Base-by-base conservation (phyloP, 2,329 filamentous ascomycete species). In the Huntiella bhutanensis region DNA sequence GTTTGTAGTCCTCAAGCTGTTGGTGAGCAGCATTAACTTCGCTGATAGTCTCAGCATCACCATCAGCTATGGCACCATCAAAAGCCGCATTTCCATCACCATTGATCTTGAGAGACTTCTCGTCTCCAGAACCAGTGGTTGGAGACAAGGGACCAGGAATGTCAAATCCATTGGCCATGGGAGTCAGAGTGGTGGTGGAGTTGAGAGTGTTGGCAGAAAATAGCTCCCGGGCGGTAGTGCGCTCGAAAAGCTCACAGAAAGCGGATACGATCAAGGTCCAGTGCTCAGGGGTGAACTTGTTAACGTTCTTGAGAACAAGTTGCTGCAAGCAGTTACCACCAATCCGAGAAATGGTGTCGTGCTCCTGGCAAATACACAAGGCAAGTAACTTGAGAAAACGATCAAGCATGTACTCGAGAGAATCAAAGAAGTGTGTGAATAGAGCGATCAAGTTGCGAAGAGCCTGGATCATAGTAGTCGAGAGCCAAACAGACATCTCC, bases 401-500 rank as follows among this genome's bases (percentile, higher is more conserved):
- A 60, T 95, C 86, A 13, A 99, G 73, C 91, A 99, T 98, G 59
- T 94, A 93, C 63, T 96, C 86, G 7, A 99, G 67, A 0, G 86
- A 79, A 49, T 92, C 84, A 53, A 98, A 99, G 62, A 96, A 98
- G 62, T 99, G 92, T 0, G 92, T 98, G 61, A 98, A 98, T 17
- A 99, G 73, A 1, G 85, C 88, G 55, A 99, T 96, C 83, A 98
- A 94, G 63, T 96, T 95, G 49, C 91, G 80, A 47, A 99, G 67
- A 2, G 91, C 91, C 60, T 99, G 91, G 36, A 99, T 98, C 84
- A 99, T 95, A 6, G 91, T 99, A 0, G 91, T 98, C 1, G 91
- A 96, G 17, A 99, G 70, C 91, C 91, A 99, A 2, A 99, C 91
- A 0, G 91, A 96, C 15, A 96, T 70, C 58, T 98, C 91, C 61